These are phyloP conservation scores for Macrocystidia cucumis DNA, from an alignment of 1,284 basidiomycete genomes.

Conservation along the genomic window DNA sequence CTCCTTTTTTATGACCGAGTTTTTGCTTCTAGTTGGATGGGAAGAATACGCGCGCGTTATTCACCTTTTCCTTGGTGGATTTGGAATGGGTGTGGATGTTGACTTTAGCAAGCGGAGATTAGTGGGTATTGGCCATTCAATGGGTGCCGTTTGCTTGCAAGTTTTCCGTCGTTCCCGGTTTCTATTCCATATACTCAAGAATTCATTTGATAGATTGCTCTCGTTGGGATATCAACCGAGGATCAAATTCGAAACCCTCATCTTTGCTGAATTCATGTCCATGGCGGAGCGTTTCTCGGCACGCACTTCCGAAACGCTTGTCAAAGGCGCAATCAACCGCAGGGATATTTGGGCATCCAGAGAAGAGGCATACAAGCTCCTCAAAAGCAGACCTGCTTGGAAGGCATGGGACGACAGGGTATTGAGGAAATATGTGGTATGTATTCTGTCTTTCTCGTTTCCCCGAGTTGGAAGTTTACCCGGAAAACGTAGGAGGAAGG, in stretches of 20 bases:
- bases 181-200: neutral
- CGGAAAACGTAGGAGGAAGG: slow-evolving; percentile 38
- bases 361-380: slow-evolving; percentile 33
- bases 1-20: neutral
- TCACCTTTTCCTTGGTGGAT: slow-evolving; percentile 23
- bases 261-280: slow-evolving; percentile 40
- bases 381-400: slow-evolving; percentile 31
- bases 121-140: slow-evolving; percentile 27
- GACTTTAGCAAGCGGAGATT: slow-evolving; percentile 26
- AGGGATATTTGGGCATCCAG: slow-evolving; percentile 41
- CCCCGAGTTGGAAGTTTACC: too few relatives aligned
- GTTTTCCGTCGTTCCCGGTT: slow-evolving; percentile 8
- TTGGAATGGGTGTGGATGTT: slow-evolving; percentile 25
- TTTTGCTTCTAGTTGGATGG: slow-evolving; percentile 22
- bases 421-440: slow-evolving; percentile 33
- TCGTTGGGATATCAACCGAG: slow-evolving; percentile 29
- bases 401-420: slow-evolving; percentile 44
- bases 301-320: slow-evolving; percentile 15
- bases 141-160: slow-evolving; percentile 24
- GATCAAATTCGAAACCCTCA: slow-evolving; percentile 26
- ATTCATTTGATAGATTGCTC: slow-evolving; percentile 22
- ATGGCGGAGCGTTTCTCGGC: slow-evolving; percentile 15
- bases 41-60: slow-evolving; percentile 26
- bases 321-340: slow-evolving; percentile 25
- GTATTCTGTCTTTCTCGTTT: slow-evolving; percentile 13